A percentile compares a stretch with the other conserved stretches of the same genome.
These are phyloP conservation scores for Davidsoniella eucalypti DNA, from an alignment of 2,329 filamentous ascomycete species.

Conservation along the genomic window DNA sequence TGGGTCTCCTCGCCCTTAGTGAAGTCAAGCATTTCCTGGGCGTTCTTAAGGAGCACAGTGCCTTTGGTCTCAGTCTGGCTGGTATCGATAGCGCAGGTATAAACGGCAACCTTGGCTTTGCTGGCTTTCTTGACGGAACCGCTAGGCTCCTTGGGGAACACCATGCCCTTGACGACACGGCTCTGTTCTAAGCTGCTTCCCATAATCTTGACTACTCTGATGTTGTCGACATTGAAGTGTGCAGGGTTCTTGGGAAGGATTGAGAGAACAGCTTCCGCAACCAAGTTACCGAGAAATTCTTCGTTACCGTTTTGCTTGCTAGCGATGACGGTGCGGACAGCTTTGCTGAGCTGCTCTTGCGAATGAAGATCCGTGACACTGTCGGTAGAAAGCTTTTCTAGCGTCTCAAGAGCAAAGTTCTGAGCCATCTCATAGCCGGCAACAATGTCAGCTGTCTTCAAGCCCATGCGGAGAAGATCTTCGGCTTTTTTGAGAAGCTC, in stretches of 20 bases:
- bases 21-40: constrained; percentile 97
- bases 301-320: constrained; percentile 95
- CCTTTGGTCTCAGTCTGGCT: constrained; percentile 98
- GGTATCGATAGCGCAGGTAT: constrained; percentile 87
- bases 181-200: constrained; percentile 89
- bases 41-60: constrained; percentile 89
- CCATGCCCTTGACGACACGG: constrained; percentile 92
- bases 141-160: constrained; percentile 91
- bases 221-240: constrained; percentile 98
- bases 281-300: constrained; percentile 69
- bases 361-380: constrained; percentile 73
- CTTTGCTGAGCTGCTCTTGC: constrained; percentile 77
- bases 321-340: constrained; percentile 83
- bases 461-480: constrained; percentile 85
- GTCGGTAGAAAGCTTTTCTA: constrained; percentile 84
- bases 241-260: constrained; percentile 88
- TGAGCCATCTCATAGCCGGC: constrained; percentile 92
- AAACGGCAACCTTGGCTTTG: constrained; percentile 93
- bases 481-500: constrained; percentile 95
- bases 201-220: constrained; percentile 99
- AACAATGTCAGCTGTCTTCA: constrained; percentile 97
- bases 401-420: constrained; percentile 64
- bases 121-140: constrained; percentile 76
- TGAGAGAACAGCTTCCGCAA: constrained; percentile 69
- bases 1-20: constrained; percentile 92